These are phyloP conservation scores for Pythium phragmiticola DNA, from an alignment of 352 stramenopile species.

Conservation along the genomic window DNA sequence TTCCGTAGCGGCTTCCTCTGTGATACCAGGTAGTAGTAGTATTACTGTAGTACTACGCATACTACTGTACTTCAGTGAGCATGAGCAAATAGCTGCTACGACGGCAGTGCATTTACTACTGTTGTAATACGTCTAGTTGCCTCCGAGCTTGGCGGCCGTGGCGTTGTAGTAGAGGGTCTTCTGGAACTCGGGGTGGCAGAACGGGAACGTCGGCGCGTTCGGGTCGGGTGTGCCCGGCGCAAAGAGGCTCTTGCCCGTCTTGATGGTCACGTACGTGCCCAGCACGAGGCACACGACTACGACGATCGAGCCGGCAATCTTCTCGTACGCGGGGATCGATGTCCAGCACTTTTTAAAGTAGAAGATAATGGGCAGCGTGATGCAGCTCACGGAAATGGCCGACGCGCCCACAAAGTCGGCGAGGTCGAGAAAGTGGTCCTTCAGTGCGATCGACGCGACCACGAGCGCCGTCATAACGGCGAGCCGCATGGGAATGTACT, in stretches of 20 bases:
- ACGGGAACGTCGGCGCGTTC: constrained; percentile 24
- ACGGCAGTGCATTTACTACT: neutral
- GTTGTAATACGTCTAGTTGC: constrained; percentile 5
- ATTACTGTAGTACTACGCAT: no score
- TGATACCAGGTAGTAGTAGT: no score
- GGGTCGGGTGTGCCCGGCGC: constrained; percentile 3
- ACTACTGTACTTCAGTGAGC: no score
- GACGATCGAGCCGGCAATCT: constrained; percentile 16
- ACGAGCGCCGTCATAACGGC: constrained; percentile 24
- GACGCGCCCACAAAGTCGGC: constrained; percentile 35
- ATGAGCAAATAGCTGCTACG: neutral
- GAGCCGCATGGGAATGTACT: constrained; percentile 29
- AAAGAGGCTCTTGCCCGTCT: constrained; percentile 18
- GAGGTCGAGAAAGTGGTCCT: constrained; percentile 37
- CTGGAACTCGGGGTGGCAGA: constrained; percentile 28
- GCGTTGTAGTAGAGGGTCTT: constrained; percentile 31
- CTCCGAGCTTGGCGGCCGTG: constrained; percentile 8
- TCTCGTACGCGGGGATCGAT: constrained; percentile 27
- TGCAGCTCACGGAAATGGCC: constrained; percentile 34
- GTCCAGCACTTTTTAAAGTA: constrained; percentile 31
- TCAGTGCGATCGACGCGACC: constrained; percentile 26
- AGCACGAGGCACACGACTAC: constrained; percentile 24
- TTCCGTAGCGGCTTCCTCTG: no score
- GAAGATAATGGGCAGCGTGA: constrained; percentile 22
- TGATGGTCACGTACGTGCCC: constrained; percentile 26